Evolutionary conservation across 129 eudicot species (phyloP), one percentile per base, ranked within the genome.

Genomic region (Centella asiatica): DNA sequence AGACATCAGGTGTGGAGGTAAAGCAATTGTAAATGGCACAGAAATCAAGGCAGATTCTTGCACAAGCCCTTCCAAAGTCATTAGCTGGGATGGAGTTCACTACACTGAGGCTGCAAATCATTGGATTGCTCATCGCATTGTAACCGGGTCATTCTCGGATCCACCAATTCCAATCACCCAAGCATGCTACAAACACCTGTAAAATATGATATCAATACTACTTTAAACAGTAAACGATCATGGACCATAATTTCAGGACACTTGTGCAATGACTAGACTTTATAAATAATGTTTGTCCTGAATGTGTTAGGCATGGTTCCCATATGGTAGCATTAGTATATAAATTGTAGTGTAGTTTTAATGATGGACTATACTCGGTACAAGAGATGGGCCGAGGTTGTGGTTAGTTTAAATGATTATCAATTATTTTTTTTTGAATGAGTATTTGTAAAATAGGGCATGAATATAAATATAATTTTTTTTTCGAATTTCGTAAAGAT

Each of bases 51-150:
- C 81, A 2, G 82, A 66, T 1, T 80, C 95, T 2, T 90, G 98
- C 54, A 47, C 63, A 39, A 65, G 84, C 31, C 90, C 95, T 32
- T 78, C 83, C 0, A 58, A 46, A 51, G 73, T 81, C 59, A 78
- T 90, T 15, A 90, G 95, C 66, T 87, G 95, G 98, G 98, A 90
- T 69, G 98, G 94, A 5, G 90, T 90, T 12, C 98, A 90, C 67
- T 87, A 90, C 57, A 18, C 87, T 4, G 95, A 90, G 36, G 87
- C 94, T 12, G 94, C 98, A 19, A 90, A 87, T 61, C 65, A 27
- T 5, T 90, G 98, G 98, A 59, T 87, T 60, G 82, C 90, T 6
- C 64, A 49, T 46, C 85, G 56, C 2, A 78, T 90, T 4, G 44
- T 74, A 8, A 71, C 76, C 1, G 94, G 98, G 24, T 77, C 82